Percentiles rank a stretch among this genome's conserved stretches.
Evolutionary conservation across 164 flowering plant genomes (phyloP).

Genomic region (Umbilicus rupestris): DNA sequence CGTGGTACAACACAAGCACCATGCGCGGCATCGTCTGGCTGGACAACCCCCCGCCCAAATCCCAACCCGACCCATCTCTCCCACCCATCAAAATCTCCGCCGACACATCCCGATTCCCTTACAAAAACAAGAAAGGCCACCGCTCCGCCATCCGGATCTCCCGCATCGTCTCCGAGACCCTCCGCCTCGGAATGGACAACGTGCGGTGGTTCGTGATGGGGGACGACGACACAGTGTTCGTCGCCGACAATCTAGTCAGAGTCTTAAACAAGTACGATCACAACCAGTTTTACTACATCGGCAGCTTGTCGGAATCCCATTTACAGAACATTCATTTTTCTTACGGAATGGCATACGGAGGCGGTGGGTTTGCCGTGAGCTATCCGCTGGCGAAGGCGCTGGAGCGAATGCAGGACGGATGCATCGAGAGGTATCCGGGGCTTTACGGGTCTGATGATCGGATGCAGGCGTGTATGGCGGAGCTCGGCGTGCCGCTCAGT

Average conservation of each 20-base stretch:
- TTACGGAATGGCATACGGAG: conserved; percentile 69
- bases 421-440: conserved; percentile 58
- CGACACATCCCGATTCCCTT: conserved; percentile 39
- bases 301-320: conserved; percentile 59
- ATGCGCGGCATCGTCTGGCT: conserved; percentile 46
- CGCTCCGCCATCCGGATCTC: conserved; percentile 63
- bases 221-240: conserved; percentile 68
- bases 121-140: conserved; percentile 49
- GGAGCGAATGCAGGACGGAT: conserved; percentile 49
- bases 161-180: conserved; percentile 46
- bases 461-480: conserved; percentile 81
- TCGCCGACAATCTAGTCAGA: conserved; percentile 49
- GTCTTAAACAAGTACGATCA: conserved; percentile 50
- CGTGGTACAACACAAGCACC: conserved; percentile 26
- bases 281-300: conserved; percentile 49
- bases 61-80: conserved; percentile 10
- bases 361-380: conserved; percentile 71
- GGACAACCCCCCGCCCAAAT: conserved; percentile 19
- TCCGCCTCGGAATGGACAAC: conserved; percentile 28
- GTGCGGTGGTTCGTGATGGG: conserved; percentile 77
- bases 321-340: conserved; percentile 66
- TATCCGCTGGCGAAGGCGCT: conserved; percentile 53
- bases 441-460: conserved; percentile 68
- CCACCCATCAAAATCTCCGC: conserved; percentile 46
- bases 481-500: conserved; percentile 75